Evolutionary conservation across 2,329 filamentous ascomycete species (phyloP).

Genomic region (Dothideomycetes sp.): DNA sequence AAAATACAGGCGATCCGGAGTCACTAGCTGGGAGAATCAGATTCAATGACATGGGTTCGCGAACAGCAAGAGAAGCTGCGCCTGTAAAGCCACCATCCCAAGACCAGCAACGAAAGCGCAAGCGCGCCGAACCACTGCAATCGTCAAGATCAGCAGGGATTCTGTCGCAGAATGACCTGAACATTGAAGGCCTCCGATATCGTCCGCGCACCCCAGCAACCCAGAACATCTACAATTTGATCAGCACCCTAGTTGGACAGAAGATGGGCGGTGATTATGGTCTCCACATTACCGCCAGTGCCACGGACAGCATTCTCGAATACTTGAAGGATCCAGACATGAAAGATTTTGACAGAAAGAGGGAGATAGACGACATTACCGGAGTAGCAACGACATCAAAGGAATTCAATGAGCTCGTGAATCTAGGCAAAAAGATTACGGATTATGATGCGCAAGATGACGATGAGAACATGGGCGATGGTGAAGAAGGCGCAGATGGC

Average conservation of each 20-base stretch:
- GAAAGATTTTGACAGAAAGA: constrained; percentile 98
- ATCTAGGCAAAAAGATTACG: constrained; percentile 95
- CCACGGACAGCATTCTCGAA: constrained; percentile 83
- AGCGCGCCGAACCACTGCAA: constrained; percentile 60
- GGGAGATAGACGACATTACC: constrained; percentile 86
- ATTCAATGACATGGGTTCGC: constrained; percentile 86
- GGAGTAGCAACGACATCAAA: constrained; percentile 74
- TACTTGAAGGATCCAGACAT: constrained; percentile 88
- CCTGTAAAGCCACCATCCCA: constrained; percentile 48
- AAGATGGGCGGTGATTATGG: constrained; percentile 89
- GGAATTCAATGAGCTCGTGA: constrained; percentile 93
- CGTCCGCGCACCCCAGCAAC: constrained; percentile 85
- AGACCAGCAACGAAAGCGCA: constrained; percentile 73
- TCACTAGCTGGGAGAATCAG: constrained; percentile 90
- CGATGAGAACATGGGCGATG: constrained; percentile 71
- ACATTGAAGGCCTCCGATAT: constrained; percentile 87
- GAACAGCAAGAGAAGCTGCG: constrained; percentile 66
- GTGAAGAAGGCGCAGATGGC: constrained; percentile 51
- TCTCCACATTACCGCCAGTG: constrained; percentile 83
- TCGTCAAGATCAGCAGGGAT: constrained; percentile 60
- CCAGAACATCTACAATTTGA: constrained; percentile 85
- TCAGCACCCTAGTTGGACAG: constrained; percentile 79
- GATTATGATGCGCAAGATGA: constrained; percentile 97
- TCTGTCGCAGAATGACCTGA: constrained; percentile 69
- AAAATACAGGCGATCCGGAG: constrained; percentile 93